Evolutionary conservation across 257 asterid species (phyloP), one percentile per base, ranked within the genome.

Genomic region (Avicennia marina): DNA sequence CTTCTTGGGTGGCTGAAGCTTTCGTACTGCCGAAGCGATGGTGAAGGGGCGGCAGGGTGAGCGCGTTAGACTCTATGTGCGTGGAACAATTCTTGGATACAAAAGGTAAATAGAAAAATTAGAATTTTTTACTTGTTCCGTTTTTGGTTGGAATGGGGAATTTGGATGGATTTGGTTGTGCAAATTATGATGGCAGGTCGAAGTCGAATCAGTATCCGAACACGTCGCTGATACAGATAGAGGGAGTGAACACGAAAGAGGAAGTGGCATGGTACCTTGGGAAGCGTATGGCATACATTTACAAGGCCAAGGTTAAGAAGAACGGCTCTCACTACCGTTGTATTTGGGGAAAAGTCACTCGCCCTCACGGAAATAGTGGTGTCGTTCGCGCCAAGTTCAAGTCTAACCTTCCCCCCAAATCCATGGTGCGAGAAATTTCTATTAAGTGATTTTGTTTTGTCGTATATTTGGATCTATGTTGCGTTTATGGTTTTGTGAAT

Each of bases 21-120:
- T n/a, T n/a, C n/a, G n/a, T n/a, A n/a, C n/a, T n/a, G n/a, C 46
- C 12, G 41, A 70, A 40, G 26, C 59, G 71, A 82, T 82, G 82
- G 90, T 77, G 56, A 85, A 82, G 73, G 88, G 86, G 39, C 77
- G 89, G 11, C 84, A 81, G 68, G 94, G 94, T 31, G 94, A 84
- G 39, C 87, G 94, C 41, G 72, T 83, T 53, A 81, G 89, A 80
- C 64, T 58, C 15, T 29, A 53, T 10, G 51, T 53, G 4, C 15
- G 87, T 45, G 94, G 94, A 41, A 81, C 89, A 0, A 56, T 84
- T 17, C 72, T 84, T 7, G 94, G 94, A 4, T 84, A 81, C 85
- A 84, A 84, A 64, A 76, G 94, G 81, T 83, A 62, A 29, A 7
- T 12, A 7, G 3, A 2, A n/a, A 15, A 4, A 64, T 20, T 18